Percentiles rank a stretch among this genome's conserved stretches.
Conservation (phyloP, 1,284 basidiomycete genomes). For the Austropuccinia psidii region DNA sequence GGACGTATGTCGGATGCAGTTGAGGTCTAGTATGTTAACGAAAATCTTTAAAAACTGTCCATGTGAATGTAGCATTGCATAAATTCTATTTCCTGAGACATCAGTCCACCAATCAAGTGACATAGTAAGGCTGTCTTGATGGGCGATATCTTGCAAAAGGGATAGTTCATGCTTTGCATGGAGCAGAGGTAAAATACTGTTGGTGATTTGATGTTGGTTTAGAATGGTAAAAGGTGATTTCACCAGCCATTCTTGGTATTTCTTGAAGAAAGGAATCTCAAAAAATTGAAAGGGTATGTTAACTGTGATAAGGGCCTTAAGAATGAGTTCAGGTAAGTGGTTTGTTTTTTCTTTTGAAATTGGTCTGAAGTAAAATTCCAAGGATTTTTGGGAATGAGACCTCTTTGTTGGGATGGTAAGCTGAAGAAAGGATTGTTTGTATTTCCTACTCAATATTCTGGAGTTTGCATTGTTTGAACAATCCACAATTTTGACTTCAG, state of each 20-base stretch:
- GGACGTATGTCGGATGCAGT: neutral
- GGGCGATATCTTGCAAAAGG: neutral
- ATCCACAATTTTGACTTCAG: too few relatives aligned
- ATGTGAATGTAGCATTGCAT: neutral
- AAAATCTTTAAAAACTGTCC: neutral
- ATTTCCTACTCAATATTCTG: too few relatives aligned
- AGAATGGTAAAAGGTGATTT: neutral
- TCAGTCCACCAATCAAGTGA: constrained; percentile 19
- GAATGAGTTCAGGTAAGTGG: neutral
- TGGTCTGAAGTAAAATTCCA: neutral
- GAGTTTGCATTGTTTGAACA: too few relatives aligned
- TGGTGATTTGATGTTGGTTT: neutral
- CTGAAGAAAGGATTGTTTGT: too few relatives aligned
- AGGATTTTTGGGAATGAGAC: too few relatives aligned
- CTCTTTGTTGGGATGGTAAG: too few relatives aligned
- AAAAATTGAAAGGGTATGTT: neutral
- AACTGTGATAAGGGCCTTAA: neutral
- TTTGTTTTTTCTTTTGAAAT: neutral
- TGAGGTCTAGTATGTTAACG: constrained; percentile 6
- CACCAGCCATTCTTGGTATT: neutral
- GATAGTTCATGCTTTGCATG: neutral
- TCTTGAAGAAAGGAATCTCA: constrained; percentile 3
- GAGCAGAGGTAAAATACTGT: neutral
- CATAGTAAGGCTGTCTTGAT: neutral
- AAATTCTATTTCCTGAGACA: neutral